Evolutionary conservation across 2,329 filamentous ascomycete species (phyloP).

Genomic region (Hymenoscyphus salicellus): DNA sequence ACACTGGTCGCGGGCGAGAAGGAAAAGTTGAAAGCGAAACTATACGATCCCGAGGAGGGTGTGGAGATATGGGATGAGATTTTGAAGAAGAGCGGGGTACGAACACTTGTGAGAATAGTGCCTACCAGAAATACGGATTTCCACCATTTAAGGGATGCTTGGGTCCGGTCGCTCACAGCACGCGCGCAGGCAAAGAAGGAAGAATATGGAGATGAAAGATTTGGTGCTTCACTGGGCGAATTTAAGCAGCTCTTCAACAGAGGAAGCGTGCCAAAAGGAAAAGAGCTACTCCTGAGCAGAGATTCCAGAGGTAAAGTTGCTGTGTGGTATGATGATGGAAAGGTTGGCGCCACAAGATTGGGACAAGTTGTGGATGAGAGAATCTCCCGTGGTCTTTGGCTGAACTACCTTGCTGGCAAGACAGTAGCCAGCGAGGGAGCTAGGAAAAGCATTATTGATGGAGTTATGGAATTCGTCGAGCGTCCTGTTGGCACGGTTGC

Average conservation of each 20-base stretch:
- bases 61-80: slow-evolving; percentile 73
- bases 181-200: slow-evolving; percentile 60
- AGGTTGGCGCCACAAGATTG: slow-evolving; percentile 52
- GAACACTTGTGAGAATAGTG: slow-evolving; percentile 77
- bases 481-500: slow-evolving; percentile 84
- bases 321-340: slow-evolving; percentile 61
- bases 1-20: slow-evolving; percentile 82
- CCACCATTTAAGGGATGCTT: slow-evolving; percentile 84
- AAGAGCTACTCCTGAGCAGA: slow-evolving; percentile 71
- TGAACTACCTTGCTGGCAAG: slow-evolving; percentile 83
- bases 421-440: slow-evolving; percentile 83
- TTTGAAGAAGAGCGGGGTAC: slow-evolving; percentile 63
- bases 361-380: slow-evolving; percentile 76
- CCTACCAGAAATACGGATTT: slow-evolving; percentile 95
- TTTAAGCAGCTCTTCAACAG: slow-evolving; percentile 83
- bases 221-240: slow-evolving; percentile 69
- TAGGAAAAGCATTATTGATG: slow-evolving; percentile 77
- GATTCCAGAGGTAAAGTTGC: slow-evolving; percentile 63
- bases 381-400: slow-evolving; percentile 77
- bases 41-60: slow-evolving; percentile 68
- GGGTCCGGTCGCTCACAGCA: slow-evolving; percentile 78
- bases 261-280: slow-evolving; percentile 74
- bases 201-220: slow-evolving; percentile 66
- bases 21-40: slow-evolving; percentile 62
- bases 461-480: slow-evolving; percentile 83